A percentile compares a stretch with the other conserved stretches of the same genome.
These are phyloP conservation scores for Saccharomycopsis oosterbeekiorum DNA, from an alignment of 805 yeast species.

Conservation along the genomic window DNA sequence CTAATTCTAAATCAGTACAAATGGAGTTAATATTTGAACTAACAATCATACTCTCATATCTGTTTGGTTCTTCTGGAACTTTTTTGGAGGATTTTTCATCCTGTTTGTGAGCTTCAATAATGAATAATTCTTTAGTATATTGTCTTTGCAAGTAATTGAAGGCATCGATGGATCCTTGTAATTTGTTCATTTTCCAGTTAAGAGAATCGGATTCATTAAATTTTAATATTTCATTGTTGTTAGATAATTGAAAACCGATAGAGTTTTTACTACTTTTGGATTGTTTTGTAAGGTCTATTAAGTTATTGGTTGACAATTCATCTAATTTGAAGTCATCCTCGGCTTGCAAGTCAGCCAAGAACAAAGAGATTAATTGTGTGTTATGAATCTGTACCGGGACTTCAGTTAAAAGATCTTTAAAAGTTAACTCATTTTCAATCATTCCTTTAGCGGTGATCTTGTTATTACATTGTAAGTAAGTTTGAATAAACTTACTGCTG, in stretches of 20 bases:
- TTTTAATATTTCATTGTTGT: slow-evolving; percentile 23
- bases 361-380: slow-evolving; percentile 54
- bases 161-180: slow-evolving; percentile 63
- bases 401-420: slow-evolving; percentile 61
- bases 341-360: slow-evolving; percentile 29
- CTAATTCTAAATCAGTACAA: slow-evolving; percentile 62
- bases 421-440: slow-evolving; percentile 48
- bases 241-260: slow-evolving; percentile 32
- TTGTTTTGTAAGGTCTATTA: slow-evolving; percentile 9
- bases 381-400: slow-evolving; percentile 56
- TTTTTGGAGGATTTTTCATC: slow-evolving; percentile 37
- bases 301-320: slow-evolving; percentile 16
- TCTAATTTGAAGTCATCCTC: slow-evolving; percentile 7
- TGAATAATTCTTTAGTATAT: slow-evolving; percentile 56
- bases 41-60: slow-evolving; percentile 60
- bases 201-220: not conserved
- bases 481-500: slow-evolving; percentile 48
- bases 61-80: slow-evolving; percentile 62
- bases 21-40: slow-evolving; percentile 60
- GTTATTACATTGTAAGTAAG: slow-evolving; percentile 30
- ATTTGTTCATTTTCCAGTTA: slow-evolving; percentile 37
- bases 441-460: slow-evolving; percentile 60
- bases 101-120: slow-evolving; percentile 66
- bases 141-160: slow-evolving; percentile 77
- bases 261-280: slow-evolving; percentile 22